Conservation (phyloP, 2,329 filamentous ascomycete genomes). For the Trichoderma atrobrunneum region DNA sequence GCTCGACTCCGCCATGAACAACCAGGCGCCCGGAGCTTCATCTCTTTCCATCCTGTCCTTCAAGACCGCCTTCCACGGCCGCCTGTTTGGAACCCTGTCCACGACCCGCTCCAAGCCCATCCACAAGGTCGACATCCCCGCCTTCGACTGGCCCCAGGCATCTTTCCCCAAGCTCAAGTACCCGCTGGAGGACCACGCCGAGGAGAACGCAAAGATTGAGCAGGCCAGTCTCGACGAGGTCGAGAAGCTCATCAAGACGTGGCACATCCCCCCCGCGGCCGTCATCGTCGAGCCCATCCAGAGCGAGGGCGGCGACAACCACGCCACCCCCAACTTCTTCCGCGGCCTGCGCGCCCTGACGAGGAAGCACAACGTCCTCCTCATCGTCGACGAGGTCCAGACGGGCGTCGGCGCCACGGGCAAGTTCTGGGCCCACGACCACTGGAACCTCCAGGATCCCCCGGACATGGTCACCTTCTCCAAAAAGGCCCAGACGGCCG, state of each 20-base stretch:
- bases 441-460: conserved; percentile 77
- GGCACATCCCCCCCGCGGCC: conserved; percentile 75
- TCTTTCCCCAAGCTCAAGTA: conserved; percentile 85
- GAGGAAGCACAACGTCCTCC: conserved; percentile 69
- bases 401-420: conserved; percentile 90
- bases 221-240: conserved; percentile 77
- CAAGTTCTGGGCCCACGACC: conserved; percentile 95
- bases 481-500: conserved; percentile 92
- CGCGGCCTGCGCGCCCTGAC: conserved; percentile 76
- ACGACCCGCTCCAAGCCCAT: conserved; percentile 91
- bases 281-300: conserved; percentile 88
- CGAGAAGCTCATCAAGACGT: conserved; percentile 75
- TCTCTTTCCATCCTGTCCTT: conserved; percentile 82
- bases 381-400: conserved; percentile 94
- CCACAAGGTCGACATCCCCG: conserved; percentile 91
- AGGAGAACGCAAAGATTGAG: conserved; percentile 81
- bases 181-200: conserved; percentile 73
- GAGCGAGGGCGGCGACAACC: conserved; percentile 92
- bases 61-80: conserved; percentile 85
- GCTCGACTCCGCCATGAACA: conserved; percentile 72
- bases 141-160: conserved; percentile 92
- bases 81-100: conserved; percentile 81
- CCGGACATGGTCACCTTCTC: conserved; percentile 94
- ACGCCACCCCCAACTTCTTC: conserved; percentile 87
- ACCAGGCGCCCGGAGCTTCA: conserved; percentile 73